Percentiles rank a stretch among this genome's conserved stretches.
phyloP scores from a whole-genome alignment of 2,329 filamentous ascomycete species.

The Chaetomiaceae sp. region DNA sequence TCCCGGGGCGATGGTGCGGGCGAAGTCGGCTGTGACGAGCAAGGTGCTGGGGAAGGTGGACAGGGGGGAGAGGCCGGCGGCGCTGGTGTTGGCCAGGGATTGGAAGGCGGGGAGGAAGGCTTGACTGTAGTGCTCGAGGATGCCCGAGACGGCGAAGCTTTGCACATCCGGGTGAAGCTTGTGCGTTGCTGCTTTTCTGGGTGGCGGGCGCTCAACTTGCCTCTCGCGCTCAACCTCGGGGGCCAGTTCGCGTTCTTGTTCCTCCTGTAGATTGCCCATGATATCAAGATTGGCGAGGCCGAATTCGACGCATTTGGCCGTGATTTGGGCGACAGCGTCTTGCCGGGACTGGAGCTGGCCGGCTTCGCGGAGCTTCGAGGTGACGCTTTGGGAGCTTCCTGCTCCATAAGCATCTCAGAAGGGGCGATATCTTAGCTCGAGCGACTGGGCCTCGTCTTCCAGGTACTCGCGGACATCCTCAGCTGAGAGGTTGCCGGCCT shows the following conservation, averaged over 20 bases:
- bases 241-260: conserved; percentile 64
- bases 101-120: conserved; percentile 44
- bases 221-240: conserved; percentile 60
- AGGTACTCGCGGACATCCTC: conserved; percentile 35
- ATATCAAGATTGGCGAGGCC: too few species aligned
- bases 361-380: too few species aligned
- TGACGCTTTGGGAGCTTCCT: too few species aligned
- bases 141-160: conserved; percentile 37
- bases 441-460: conserved; percentile 49
- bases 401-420: too few species aligned
- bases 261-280: conserved; percentile 53
- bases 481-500: conserved; percentile 19
- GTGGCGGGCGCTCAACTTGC: conserved; percentile 45
- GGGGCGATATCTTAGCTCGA: too few species aligned
- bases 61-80: conserved; percentile 30
- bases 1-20: conserved; percentile 36
- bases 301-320: too few species aligned
- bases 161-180: conserved; percentile 39
- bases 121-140: conserved; percentile 23
- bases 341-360: too few species aligned
- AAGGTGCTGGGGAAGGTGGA: conserved; percentile 36
- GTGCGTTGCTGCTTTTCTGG: conserved; percentile 38
- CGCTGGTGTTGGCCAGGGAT: conserved; percentile 38
- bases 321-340: too few species aligned
- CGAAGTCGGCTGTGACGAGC: conserved; percentile 48